Conservation (phyloP, 176 grass and related monocot genomes). For the Olyra latifolia region DNA sequence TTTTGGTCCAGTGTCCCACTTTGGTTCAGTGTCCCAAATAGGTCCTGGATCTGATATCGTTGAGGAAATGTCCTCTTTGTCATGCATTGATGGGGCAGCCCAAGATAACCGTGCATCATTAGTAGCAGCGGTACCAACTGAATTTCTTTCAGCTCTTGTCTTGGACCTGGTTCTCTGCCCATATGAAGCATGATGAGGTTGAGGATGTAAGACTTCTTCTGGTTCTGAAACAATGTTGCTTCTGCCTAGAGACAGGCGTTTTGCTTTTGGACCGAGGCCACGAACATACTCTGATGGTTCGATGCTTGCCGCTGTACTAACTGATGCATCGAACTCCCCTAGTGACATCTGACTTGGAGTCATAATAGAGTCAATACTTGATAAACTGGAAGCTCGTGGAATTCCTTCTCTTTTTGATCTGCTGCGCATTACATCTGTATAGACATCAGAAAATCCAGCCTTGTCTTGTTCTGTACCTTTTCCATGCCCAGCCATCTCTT, state of each 20-base stretch:
- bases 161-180: constrained; percentile 91
- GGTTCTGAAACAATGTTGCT: constrained; percentile 91
- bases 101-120: constrained; percentile 68
- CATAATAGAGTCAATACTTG: constrained; percentile 98
- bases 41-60: constrained; percentile 94
- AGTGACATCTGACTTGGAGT: constrained; percentile 73
- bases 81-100: constrained; percentile 74
- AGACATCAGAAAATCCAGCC: constrained; percentile 51
- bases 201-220: constrained; percentile 88
- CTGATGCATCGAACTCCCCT: constrained; percentile 55
- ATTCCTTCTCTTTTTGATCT: constrained; percentile 87
- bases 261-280: constrained; percentile 79
- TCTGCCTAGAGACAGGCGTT: constrained; percentile 80
- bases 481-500: constrained; percentile 46
- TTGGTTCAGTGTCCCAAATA: constrained; percentile 86
- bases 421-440: constrained; percentile 57
- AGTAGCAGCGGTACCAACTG: constrained; percentile 40
- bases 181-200: constrained; percentile 69
- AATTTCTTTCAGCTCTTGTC: constrained; percentile 63
- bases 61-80: constrained; percentile 96
- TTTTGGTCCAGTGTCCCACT: constrained; percentile 75
- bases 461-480: constrained; percentile 48
- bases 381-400: constrained; percentile 81
- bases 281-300: constrained; percentile 89
- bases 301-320: constrained; percentile 63